Evolutionary conservation across 2,329 filamentous ascomycete genomes (phyloP).

Genomic region (Coleophoma cylindrospora): DNA sequence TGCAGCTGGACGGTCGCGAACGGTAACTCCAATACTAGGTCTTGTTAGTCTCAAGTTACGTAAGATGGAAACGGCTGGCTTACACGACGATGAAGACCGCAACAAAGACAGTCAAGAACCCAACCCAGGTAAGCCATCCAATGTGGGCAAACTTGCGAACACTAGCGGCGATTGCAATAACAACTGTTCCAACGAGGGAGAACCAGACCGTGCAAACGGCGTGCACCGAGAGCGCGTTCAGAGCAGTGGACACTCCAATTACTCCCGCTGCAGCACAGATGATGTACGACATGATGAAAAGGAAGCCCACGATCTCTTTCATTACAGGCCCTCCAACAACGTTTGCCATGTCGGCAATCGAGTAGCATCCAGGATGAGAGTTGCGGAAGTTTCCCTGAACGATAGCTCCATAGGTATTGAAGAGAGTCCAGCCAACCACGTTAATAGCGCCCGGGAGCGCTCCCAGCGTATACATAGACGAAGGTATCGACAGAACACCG

Average conservation of each 20-base stretch:
- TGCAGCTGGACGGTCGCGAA: slow-evolving; percentile 50
- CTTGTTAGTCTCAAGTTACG: neutral
- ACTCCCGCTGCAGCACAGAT: slow-evolving; percentile 36
- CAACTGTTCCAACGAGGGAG: slow-evolving; percentile 44
- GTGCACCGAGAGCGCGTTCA: slow-evolving; percentile 56
- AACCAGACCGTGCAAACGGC: slow-evolving; percentile 56
- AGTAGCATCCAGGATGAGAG: too few species aligned
- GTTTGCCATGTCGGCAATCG: too few species aligned
- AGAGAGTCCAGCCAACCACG: slow-evolving; percentile 31
- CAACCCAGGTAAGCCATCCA: slow-evolving; percentile 56
- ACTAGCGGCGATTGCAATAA: slow-evolving; percentile 43
- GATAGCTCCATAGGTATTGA: slow-evolving; percentile 21
- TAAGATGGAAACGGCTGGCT: neutral
- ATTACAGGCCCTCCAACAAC: too few species aligned
- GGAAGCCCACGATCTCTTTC: too few species aligned
- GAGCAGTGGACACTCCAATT: slow-evolving; percentile 50
- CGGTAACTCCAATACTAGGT: slow-evolving; percentile 45
- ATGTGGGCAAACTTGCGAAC: slow-evolving; percentile 56
- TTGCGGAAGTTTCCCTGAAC: too few species aligned
- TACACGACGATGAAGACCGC: slow-evolving; percentile 45
- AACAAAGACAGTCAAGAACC: slow-evolving; percentile 52
- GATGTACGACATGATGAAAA: too few species aligned
- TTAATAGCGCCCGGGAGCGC: slow-evolving; percentile 36
- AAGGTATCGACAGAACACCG: slow-evolving; percentile 36
- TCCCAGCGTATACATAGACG: slow-evolving; percentile 35